phyloP scores from a whole-genome alignment of 1,139 yeast genomes.

The Geotrichum europaeum region DNA sequence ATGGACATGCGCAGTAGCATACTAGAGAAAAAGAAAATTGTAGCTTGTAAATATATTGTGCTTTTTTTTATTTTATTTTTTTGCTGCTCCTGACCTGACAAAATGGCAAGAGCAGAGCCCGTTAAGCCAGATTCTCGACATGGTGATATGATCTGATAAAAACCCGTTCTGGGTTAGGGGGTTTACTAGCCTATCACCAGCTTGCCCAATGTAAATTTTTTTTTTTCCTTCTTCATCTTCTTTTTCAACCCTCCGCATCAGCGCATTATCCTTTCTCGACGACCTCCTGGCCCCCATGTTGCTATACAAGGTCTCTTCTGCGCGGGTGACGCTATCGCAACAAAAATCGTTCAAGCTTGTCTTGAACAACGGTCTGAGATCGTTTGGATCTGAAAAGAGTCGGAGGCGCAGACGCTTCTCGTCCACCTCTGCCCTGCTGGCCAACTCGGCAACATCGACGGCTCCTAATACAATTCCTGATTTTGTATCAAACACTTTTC shows the following conservation, averaged over 20 bases:
- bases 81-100: not conserved
- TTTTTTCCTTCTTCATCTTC: not conserved
- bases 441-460: not conserved
- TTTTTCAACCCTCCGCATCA: not conserved
- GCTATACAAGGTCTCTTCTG: not conserved
- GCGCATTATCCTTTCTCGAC: not conserved
- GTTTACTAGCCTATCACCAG: not conserved
- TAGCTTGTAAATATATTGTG: not conserved
- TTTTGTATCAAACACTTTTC: conserved; percentile 1
- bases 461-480: conserved; percentile 1
- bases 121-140: too few species aligned
- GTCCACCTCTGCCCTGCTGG: conserved; percentile 3
- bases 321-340: not conserved
- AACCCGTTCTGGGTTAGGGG: not conserved
- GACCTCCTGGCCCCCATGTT: not conserved
- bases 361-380: not conserved
- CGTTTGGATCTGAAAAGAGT: conserved; percentile 1
- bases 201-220: conserved; percentile 2
- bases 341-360: not conserved
- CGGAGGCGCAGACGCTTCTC: conserved; percentile 1
- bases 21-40: not conserved
- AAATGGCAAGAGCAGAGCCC: too few species aligned
- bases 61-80: not conserved
- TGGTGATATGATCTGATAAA: not conserved
- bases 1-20: not conserved